A percentile compares a stretch with the other conserved stretches of the same genome.
These are phyloP conservation scores for Epichloe aotearoae DNA, from an alignment of 2,329 filamentous ascomycete species.

Conservation along the genomic window DNA sequence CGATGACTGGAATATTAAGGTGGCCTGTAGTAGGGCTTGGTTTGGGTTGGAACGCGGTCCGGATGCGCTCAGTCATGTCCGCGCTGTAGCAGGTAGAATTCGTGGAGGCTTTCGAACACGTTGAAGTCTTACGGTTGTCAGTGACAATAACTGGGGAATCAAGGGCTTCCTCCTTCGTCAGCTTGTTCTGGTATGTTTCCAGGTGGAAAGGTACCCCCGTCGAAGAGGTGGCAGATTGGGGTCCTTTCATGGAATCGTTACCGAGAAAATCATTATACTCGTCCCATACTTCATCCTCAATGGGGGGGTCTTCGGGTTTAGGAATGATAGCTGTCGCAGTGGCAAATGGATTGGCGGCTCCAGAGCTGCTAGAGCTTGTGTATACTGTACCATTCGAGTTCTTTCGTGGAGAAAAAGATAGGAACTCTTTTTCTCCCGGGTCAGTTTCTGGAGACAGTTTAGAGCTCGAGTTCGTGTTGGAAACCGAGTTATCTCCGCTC, in stretches of 20 bases:
- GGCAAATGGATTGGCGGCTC: slow-evolving; percentile 38
- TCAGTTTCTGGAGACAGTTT: slow-evolving; percentile 18
- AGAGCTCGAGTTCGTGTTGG: slow-evolving; percentile 17
- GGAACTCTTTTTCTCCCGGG: slow-evolving; percentile 45
- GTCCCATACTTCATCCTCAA: slow-evolving; percentile 84
- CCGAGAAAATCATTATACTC: slow-evolving; percentile 86
- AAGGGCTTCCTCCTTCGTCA: slow-evolving; percentile 23
- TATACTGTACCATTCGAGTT: slow-evolving; percentile 47
- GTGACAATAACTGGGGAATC: slow-evolving; percentile 35
- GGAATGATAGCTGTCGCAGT: slow-evolving; percentile 56
- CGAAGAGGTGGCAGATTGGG: slow-evolving; percentile 42
- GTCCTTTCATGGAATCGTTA: slow-evolving; percentile 35
- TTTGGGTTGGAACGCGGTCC: slow-evolving; percentile 32
- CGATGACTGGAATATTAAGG: not conserved
- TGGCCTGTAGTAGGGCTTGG: slow-evolving; percentile 24
- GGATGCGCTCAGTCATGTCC: slow-evolving; percentile 40
- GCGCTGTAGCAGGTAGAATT: slow-evolving; percentile 40
- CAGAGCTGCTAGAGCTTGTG: slow-evolving; percentile 52
- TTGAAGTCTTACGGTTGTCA: slow-evolving; percentile 19
- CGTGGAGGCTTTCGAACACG: slow-evolving; percentile 20
- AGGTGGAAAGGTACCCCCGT: slow-evolving; percentile 43
- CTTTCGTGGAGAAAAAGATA: slow-evolving; percentile 61
- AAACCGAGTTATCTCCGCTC: slow-evolving; percentile 18
- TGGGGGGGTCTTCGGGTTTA: slow-evolving; percentile 42
- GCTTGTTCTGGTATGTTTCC: slow-evolving; percentile 30